A percentile compares a stretch with the other conserved stretches of the same genome.
Conservation (phyloP, 2,329 filamentous ascomycete genomes). For the Phialophora macrospora region DNA sequence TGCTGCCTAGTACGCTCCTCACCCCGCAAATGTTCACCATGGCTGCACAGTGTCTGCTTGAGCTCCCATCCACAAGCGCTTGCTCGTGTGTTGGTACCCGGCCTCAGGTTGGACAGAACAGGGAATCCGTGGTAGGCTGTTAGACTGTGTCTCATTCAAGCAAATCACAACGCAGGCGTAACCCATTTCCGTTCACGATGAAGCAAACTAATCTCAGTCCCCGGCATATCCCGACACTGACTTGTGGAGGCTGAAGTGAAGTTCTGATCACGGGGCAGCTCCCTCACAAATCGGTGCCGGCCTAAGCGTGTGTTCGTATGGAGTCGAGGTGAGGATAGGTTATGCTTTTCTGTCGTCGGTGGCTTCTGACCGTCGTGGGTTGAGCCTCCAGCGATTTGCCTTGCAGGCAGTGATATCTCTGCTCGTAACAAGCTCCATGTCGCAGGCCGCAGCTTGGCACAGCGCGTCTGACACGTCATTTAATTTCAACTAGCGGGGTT, state of each 20-base stretch:
- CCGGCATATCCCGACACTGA: neutral
- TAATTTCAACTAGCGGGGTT: neutral
- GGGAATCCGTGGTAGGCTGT: neutral
- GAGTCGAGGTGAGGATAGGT: neutral
- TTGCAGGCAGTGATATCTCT: neutral
- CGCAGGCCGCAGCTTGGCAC: neutral
- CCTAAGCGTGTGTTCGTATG: neutral
- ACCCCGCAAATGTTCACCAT: neutral
- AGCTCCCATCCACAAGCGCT: neutral
- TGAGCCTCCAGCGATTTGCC: neutral
- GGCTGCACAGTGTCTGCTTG: neutral
- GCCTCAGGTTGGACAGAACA: neutral
- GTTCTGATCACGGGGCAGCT: neutral
- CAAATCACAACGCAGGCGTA: neutral
- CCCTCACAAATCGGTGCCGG: neutral
- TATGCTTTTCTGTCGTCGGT: neutral
- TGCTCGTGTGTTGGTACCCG: neutral
- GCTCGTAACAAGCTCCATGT: neutral
- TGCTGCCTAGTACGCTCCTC: neutral
- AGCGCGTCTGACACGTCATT: neutral
- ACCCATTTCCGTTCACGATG: neutral
- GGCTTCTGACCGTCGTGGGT: neutral
- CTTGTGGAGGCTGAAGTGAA: neutral
- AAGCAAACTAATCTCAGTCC: neutral
- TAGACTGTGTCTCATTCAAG: neutral